Evolutionary conservation across 2,329 filamentous ascomycete species (phyloP), one percentile per base, ranked within the genome.

Genomic region (Alternaria ventricosa): DNA sequence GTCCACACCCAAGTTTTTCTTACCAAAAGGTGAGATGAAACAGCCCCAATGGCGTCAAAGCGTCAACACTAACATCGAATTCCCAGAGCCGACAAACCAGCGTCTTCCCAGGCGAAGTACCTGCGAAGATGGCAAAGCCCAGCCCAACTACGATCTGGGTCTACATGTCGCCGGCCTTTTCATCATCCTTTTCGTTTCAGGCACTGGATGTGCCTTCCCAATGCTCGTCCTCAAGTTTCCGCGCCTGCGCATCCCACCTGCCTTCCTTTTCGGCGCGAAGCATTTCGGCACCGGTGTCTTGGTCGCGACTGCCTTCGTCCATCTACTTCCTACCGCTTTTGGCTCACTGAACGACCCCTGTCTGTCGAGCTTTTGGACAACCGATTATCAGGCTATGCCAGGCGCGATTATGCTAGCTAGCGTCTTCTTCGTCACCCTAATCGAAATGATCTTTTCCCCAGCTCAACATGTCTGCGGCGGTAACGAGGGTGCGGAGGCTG

Each of bases 301-400:
- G 18, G 89, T 95, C 64, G 92, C 92, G 15, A 96, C 92, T 1
- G 92, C 92, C 57, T 96, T 96, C 75, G 92, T 95, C 18, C 92
- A 94, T 78, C 79, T 89, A 59, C 83, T 89, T 10, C 88, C 88
- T 0, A 88, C 86, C 5, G 87, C 87, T 6, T 89, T 89, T 71
- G 78, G 72, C 30, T 81, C 78, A 6, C 73, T 82, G 13, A 75
- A 72, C 56, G 68, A 82, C 55, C 78, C 80, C 47, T 82, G 88
- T 68, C 83, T 90, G 4, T 87, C 87, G 4, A 82, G 84, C 57
- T 80, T 89, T 45, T 89, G 88, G 77, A 87, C 83, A 11, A 81
- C 84, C 0, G 75, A 87, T 49, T 90, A 89, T 68, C 87, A 86
- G 8, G 85, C 88, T 13, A 83, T 89, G 74, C 86, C 87, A 0